Conservation (phyloP, 2,329 filamentous ascomycete genomes). For the Ceratocystis papillata region DNA sequence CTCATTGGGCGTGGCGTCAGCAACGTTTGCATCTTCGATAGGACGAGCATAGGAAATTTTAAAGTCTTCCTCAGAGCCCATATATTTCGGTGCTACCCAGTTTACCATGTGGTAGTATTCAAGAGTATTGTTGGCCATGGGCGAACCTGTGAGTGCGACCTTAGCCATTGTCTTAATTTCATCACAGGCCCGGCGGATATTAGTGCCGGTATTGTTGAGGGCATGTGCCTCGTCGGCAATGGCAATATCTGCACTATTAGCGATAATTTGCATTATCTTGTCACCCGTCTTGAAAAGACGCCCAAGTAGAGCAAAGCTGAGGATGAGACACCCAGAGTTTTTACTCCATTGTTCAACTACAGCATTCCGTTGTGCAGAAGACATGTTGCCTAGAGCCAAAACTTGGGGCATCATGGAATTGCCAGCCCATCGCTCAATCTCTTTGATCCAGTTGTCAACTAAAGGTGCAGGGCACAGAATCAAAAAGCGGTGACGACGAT, state of each 20-base stretch:
- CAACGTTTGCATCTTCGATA: slow-evolving; percentile 60
- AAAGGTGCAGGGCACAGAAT: slow-evolving; percentile 66
- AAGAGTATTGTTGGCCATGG: slow-evolving; percentile 68
- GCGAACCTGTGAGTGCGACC: slow-evolving; percentile 78
- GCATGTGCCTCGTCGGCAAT: slow-evolving; percentile 77
- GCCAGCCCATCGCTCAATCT: slow-evolving; percentile 46
- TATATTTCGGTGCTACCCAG: slow-evolving; percentile 71
- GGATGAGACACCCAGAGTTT: slow-evolving; percentile 60
- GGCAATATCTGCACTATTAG: slow-evolving; percentile 57
- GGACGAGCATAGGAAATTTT: slow-evolving; percentile 56
- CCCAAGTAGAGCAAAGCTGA: slow-evolving; percentile 60
- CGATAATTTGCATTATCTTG: slow-evolving; percentile 38
- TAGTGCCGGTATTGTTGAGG: slow-evolving; percentile 54
- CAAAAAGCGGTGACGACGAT: slow-evolving; percentile 54
- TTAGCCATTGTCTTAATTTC: slow-evolving; percentile 57
- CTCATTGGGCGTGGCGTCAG: slow-evolving; percentile 48
- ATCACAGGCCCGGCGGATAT: slow-evolving; percentile 43
- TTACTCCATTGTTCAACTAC: slow-evolving; percentile 44
- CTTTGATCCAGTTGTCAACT: slow-evolving; percentile 73
- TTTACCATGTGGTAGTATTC: slow-evolving; percentile 84
- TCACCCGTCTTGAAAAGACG: slow-evolving; percentile 29
- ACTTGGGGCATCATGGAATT: slow-evolving; percentile 19
- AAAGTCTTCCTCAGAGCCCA: slow-evolving; percentile 61
- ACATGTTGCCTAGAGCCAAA: background rate
- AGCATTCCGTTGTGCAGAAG: background rate